Evolutionary conservation across 2,329 filamentous ascomycete species (phyloP), one percentile per base, ranked within the genome.

Genomic region (Penicillium sp.): DNA sequence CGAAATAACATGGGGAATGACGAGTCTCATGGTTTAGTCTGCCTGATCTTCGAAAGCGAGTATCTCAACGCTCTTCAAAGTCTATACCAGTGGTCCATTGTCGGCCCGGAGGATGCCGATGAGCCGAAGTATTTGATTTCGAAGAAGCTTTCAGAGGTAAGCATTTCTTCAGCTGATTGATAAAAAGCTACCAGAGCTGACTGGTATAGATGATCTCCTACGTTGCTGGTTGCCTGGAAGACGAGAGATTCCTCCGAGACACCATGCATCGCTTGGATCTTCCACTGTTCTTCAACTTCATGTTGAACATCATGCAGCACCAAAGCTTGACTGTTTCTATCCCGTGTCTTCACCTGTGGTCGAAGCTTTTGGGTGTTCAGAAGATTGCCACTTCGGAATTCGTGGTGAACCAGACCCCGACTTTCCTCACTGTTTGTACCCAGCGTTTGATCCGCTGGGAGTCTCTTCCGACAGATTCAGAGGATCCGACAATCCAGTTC

Each of bases 291-390:
- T 83, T 98, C 59, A 85, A 89, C 51, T 85, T 99, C 56, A 83
- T 97, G 47, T 85, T 94, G 60, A 82, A 85, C 56, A 89, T 97
- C 54, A 85, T 93, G 56, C 90, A 90, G 66, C 92, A 91, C 74
- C 88, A 90, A 68, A 98, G 95, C 73, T 83, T 99, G 56, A 89
- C 95, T 46, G 89, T 99, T 18, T 97, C 95, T 2, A 97, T 98
- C 68, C 94, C 95, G 2, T 87, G 96, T 10, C 82, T 99, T 46
- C 90, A 96, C 67, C 89, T 90, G 22, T 98, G 93, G 92, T 92
- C 90, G 9, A 90, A 89, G 65, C 81, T 98, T 51, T 81, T 99
- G 44, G 85, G 85, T 64, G 89, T 91, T 56, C 85, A 86, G 51
- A 79, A 83, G n/a, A 85, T 95, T 53, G 86, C 88, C 10, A 85